Evolutionary conservation across 2,329 filamentous ascomycete genomes (phyloP), one percentile per base, ranked within the genome.

Genomic region (Colletotrichum aenigma): DNA sequence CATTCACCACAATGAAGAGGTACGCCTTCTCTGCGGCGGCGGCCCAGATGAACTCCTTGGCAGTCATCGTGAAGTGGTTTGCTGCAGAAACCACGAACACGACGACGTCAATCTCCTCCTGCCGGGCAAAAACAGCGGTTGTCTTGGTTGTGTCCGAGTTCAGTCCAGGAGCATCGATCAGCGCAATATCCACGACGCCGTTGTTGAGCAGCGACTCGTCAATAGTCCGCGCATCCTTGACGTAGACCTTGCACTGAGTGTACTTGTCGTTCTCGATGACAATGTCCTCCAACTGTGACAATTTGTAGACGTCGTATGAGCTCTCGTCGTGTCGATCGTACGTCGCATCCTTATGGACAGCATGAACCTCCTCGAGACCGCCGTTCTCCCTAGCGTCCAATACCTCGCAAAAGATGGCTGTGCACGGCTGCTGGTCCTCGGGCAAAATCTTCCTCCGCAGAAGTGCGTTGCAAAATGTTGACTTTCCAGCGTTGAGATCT

Each of bases 51-150:
- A 99, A 99, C 81, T 99, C 97, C 85, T 95, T 97, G n/a, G 97
- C 96, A 1, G 97, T 98, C 70, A 98, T 92, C 0, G 97, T 99
- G 82, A 99, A 98, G 85, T 99, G 97, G 79, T 99, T 99, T 30
- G 96, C 96, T 4, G 97, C 97, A 13, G 96, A 98, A 7, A 99
- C 97, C 38, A 99, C 97, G 80, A 99, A 99, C 0, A 99, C 96
- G 1, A 99, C 97, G 0, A 99, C 97, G 80, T 99, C 97, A 78
- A 99, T 99, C 85, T 99, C 97, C 84, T 99, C 97, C 82, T 99
- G 97, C 73, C 97, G 91, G 28, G 97, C 97, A 84, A 99, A 99
- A 8, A 99, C 94, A 24, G 97, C 97, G 2, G 97, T 99, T 0
- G 97, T 99, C 87, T 98, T 98, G 61, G 98, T 93, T 2, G 96